These are phyloP conservation scores for Vaccinium corymbosum DNA, from an alignment of 148 eudicot genomes.

Conservation along the genomic window DNA sequence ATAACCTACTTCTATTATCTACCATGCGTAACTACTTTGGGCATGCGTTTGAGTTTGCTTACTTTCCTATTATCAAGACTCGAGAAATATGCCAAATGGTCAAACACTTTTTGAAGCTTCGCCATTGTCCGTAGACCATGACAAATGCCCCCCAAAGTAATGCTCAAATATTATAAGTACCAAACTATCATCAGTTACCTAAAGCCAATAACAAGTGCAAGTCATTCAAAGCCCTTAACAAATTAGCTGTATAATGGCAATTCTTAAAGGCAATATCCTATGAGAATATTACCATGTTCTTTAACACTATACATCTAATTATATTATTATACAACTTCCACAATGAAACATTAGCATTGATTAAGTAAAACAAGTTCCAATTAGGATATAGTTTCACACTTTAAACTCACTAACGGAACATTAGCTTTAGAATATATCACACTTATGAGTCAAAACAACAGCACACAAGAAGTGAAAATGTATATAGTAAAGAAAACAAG, in stretches of 20 bases:
- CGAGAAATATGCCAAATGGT: too few relatives aligned
- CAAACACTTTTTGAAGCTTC: background rate
- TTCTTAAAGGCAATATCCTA: background rate
- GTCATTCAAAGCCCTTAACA: background rate
- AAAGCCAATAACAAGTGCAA: background rate
- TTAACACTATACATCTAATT: background rate
- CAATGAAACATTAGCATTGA: background rate
- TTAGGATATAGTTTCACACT: background rate
- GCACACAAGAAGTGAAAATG: too few relatives aligned
- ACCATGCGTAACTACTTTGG: too few relatives aligned
- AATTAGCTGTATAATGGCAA: background rate
- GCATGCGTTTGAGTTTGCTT: too few relatives aligned
- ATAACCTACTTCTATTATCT: too few relatives aligned
- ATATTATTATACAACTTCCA: background rate
- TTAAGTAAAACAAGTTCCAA: background rate
- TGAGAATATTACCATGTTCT: background rate
- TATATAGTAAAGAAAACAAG: too few relatives aligned
- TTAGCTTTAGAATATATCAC: background rate
- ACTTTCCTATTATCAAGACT: too few relatives aligned
- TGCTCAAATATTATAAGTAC: background rate
- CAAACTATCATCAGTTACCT: background rate
- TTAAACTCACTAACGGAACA: background rate
- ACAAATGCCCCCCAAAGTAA: background rate
- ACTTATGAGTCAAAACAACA: background rate
- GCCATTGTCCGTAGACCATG: background rate